Conservation (phyloP, 2,329 filamentous ascomycete species). For the Scytalidium lignicola region DNA sequence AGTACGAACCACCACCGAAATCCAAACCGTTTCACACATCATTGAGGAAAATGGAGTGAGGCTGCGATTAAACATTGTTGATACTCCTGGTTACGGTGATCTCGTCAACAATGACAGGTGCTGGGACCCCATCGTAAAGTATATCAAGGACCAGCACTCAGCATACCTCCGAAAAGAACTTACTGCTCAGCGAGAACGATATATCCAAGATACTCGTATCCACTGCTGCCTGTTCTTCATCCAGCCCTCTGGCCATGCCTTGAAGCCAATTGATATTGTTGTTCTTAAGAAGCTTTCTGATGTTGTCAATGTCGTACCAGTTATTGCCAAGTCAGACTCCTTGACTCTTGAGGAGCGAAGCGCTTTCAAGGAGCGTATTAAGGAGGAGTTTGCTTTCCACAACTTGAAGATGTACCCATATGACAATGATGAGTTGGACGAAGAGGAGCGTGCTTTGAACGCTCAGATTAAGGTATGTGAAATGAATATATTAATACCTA, state of each 20-base stretch:
- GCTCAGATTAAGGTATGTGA: slow-evolving; percentile 86
- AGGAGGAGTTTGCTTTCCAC: slow-evolving; percentile 99
- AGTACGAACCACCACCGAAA: slow-evolving; percentile 93
- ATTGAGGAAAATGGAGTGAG: slow-evolving; percentile 99
- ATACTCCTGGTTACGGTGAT: slow-evolving; percentile 96
- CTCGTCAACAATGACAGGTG: slow-evolving; percentile 99
- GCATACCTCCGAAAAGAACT: slow-evolving; percentile 99
- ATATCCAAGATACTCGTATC: slow-evolving; percentile 98
- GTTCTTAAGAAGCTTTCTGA: slow-evolving; percentile 99
- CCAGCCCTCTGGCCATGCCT: slow-evolving; percentile 92
- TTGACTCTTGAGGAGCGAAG: slow-evolving; percentile 92
- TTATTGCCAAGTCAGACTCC: slow-evolving; percentile 97
- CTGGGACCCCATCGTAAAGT: slow-evolving; percentile 99
- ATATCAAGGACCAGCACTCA: slow-evolving; percentile 99
- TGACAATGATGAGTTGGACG: slow-evolving; percentile 97
- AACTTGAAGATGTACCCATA: slow-evolving; percentile 99
- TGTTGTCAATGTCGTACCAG: slow-evolving; percentile 97
- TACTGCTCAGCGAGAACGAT: slow-evolving; percentile 96
- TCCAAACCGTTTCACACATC: slow-evolving; percentile 95
- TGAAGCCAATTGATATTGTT: slow-evolving; percentile 99
- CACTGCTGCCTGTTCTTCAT: slow-evolving; percentile 99
- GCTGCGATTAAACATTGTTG: slow-evolving; percentile 95
- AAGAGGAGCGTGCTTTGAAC: slow-evolving; percentile 91
- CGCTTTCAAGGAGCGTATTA: slow-evolving; percentile 98
- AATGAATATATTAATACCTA: background rate